These are phyloP conservation scores for Rhizophlyctis rosea DNA, from an alignment of 192 early-diverging fungal species.

Conservation along the genomic window DNA sequence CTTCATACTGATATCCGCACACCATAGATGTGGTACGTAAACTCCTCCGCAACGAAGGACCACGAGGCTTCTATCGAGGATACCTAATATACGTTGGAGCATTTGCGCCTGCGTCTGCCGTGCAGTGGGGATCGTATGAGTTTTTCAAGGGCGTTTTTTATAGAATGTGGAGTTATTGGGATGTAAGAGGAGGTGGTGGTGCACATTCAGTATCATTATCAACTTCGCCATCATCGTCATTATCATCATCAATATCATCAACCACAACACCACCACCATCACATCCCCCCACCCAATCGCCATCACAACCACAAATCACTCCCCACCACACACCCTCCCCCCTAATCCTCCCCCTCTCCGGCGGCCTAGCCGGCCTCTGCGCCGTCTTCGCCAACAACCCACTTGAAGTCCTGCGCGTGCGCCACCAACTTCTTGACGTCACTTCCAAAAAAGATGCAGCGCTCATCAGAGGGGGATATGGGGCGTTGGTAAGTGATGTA, in stretches of 20 bases:
- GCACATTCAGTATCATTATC: background rate
- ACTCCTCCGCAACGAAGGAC: constrained; percentile 32
- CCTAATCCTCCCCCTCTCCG: constrained; percentile 24
- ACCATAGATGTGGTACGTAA: constrained; percentile 29
- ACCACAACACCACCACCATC: no score
- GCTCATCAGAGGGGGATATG: constrained; percentile 34
- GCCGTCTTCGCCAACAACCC: constrained; percentile 46
- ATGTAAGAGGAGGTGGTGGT: background rate
- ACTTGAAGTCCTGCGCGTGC: constrained; percentile 41
- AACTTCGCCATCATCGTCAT: background rate
- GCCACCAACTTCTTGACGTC: constrained; percentile 40
- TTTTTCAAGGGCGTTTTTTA: constrained; percentile 30
- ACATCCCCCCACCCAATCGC: background rate
- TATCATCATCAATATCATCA: no score
- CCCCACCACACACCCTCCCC: constrained; percentile 6
- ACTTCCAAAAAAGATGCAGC: constrained; percentile 31
- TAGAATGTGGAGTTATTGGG: background rate
- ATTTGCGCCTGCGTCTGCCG: constrained; percentile 44
- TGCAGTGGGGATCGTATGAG: constrained; percentile 53
- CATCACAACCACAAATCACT: background rate
- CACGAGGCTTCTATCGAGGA: constrained; percentile 42
- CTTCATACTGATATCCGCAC: background rate
- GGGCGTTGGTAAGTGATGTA: constrained; percentile 26
- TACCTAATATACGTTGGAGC: constrained; percentile 41
- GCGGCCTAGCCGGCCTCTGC: constrained; percentile 34